These are phyloP conservation scores for Pleurotus eryngii DNA, from an alignment of 768 basidiomycete species.

Conservation along the genomic window DNA sequence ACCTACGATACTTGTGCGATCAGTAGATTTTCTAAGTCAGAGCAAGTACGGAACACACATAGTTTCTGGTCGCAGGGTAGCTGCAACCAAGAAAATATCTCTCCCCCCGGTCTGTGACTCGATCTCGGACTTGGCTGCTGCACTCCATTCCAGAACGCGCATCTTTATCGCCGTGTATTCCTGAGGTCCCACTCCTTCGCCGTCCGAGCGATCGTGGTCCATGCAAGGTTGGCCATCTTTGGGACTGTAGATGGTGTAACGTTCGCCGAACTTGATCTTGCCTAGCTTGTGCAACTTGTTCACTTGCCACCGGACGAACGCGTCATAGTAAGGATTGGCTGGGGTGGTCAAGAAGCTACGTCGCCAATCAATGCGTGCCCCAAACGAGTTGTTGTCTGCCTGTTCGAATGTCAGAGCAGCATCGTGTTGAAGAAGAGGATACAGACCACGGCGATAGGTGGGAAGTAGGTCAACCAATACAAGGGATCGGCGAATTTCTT, in stretches of 20 bases:
- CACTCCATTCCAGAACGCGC: slow-evolving; percentile 85
- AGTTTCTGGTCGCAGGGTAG: slow-evolving; percentile 93
- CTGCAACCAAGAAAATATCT: slow-evolving; percentile 91
- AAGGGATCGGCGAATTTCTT: slow-evolving; percentile 96
- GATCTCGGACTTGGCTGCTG: slow-evolving; percentile 59
- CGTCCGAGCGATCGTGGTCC: slow-evolving; percentile 97
- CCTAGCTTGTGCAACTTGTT: slow-evolving; percentile 85
- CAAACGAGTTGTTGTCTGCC: slow-evolving; percentile 77
- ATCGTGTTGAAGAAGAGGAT: no score
- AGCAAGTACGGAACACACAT: slow-evolving; percentile 53
- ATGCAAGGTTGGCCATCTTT: slow-evolving; percentile 99
- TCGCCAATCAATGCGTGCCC: slow-evolving; percentile 98
- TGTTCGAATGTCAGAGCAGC: no score
- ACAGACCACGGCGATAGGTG: slow-evolving; percentile 74
- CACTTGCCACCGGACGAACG: slow-evolving; percentile 97
- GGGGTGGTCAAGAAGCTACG: slow-evolving; percentile 92
- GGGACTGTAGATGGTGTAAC: slow-evolving; percentile 97
- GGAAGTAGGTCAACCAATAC: slow-evolving; percentile 92
- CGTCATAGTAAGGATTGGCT: slow-evolving; percentile 94
- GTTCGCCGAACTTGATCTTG: slow-evolving; percentile 97
- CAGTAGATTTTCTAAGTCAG: no score
- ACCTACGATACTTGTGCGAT: slow-evolving; percentile 43
- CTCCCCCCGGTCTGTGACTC: slow-evolving; percentile 69
- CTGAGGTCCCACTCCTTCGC: slow-evolving; percentile 92
- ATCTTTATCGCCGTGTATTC: slow-evolving; percentile 96